Conservation (phyloP, 2,329 filamentous ascomycete species). For the Mycocentrospora acerina region DNA sequence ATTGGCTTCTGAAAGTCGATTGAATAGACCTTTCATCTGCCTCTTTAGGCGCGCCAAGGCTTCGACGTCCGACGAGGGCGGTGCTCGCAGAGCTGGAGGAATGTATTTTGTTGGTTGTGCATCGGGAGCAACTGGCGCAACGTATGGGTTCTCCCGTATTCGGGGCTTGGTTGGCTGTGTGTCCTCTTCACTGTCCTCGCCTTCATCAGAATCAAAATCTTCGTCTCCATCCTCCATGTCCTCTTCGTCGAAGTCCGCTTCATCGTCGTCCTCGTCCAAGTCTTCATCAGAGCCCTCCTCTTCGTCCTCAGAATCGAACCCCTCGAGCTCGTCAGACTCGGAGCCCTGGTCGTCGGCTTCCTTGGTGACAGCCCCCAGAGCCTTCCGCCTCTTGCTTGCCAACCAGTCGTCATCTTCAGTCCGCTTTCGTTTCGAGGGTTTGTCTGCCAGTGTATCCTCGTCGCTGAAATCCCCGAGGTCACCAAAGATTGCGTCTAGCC, state of each 20-base stretch:
- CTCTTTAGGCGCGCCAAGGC: constrained; percentile 68
- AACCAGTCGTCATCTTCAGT: constrained; percentile 64
- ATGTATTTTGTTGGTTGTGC: constrained; percentile 71
- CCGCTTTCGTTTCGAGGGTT: constrained; percentile 56
- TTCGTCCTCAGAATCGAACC: constrained; percentile 20
- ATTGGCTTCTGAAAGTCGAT: constrained; percentile 89
- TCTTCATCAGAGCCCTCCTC: constrained; percentile 38
- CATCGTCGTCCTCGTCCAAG: constrained; percentile 20
- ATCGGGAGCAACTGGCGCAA: constrained; percentile 63
- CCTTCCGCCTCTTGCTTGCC: constrained; percentile 58
- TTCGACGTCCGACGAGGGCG: constrained; percentile 65
- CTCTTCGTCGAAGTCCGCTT: constrained; percentile 14
- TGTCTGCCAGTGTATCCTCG: constrained; percentile 47
- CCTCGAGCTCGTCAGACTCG: constrained; percentile 23
- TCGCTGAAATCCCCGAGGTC: constrained; percentile 56
- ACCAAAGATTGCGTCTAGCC: constrained; percentile 74
- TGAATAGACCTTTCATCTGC: constrained; percentile 85
- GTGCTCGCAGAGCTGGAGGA: constrained; percentile 77
- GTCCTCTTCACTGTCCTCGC: constrained; percentile 23
- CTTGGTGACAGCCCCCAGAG: constrained; percentile 27
- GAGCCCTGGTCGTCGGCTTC: constrained; percentile 25
- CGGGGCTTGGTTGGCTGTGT: constrained; percentile 37
- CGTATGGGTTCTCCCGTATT: constrained; percentile 81
- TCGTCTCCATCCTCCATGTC: constrained; percentile 40
- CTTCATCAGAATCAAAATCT: constrained; percentile 35